phyloP scores from a whole-genome alignment of 768 basidiomycete genomes.

The Hygrophoropsis aurantiaca region DNA sequence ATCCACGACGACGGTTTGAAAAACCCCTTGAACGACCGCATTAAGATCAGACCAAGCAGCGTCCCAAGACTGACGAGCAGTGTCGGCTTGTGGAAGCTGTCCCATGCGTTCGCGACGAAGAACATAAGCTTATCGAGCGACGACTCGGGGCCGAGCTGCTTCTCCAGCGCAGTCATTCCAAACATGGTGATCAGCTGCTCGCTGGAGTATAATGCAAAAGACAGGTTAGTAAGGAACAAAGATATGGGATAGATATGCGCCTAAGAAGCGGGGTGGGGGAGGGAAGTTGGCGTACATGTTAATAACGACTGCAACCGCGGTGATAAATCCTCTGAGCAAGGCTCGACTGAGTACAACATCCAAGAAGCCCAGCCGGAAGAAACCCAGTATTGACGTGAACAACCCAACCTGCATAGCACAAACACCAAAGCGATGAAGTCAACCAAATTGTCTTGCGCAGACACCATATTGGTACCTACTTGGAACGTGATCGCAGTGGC shows the following conservation, averaged over 20 bases:
- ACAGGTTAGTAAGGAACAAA: constrained; percentile 2
- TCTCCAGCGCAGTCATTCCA: constrained; percentile 63
- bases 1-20: constrained; percentile 69
- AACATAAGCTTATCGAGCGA: constrained; percentile 80
- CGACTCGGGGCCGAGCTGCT: constrained; percentile 55
- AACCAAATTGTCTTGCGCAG: background rate
- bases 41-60: constrained; percentile 60
- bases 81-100: constrained; percentile 64
- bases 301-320: constrained; percentile 84
- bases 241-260: background rate
- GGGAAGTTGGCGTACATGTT: constrained; percentile 55
- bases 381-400: constrained; percentile 81
- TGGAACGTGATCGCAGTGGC: constrained; percentile 85
- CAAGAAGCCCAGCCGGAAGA: constrained; percentile 88
- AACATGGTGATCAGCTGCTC: constrained; percentile 91
- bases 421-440: background rate
- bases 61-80: constrained; percentile 73
- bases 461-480: no score
- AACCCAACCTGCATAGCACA: constrained; percentile 63
- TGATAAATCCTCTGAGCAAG: constrained; percentile 83
- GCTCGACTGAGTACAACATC: constrained; percentile 92
- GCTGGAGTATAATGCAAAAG: constrained; percentile 31
- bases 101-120: constrained; percentile 57
- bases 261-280: no score
- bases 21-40: constrained; percentile 55